Evolutionary conservation across 2,329 filamentous ascomycete species (phyloP).

Genomic region (Cytospora mali): DNA sequence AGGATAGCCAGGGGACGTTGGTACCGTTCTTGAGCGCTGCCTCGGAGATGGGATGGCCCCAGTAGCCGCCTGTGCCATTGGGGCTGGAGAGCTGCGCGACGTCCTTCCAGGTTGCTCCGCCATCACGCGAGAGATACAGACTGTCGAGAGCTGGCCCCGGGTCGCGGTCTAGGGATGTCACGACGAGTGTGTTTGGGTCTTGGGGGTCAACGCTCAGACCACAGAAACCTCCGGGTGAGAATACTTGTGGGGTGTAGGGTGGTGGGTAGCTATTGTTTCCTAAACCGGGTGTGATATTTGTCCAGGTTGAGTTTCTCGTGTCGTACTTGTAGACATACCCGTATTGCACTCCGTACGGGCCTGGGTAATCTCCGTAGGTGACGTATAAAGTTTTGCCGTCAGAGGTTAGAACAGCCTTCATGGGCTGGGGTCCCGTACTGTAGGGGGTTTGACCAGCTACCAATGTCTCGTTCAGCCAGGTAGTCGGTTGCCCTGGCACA

Average conservation of each 20-base stretch:
- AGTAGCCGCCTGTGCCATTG: slow-evolving; percentile 11
- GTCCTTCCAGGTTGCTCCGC: slow-evolving; percentile 9
- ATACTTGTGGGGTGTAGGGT: slow-evolving; percentile 8
- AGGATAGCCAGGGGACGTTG: slow-evolving; percentile 13
- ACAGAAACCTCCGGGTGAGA: slow-evolving; percentile 11
- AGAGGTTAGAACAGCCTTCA: slow-evolving; percentile 7
- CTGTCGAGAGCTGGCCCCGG: slow-evolving; percentile 19
- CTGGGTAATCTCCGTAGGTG: slow-evolving; percentile 17
- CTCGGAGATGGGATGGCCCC: slow-evolving; percentile 15
- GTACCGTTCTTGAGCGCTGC: slow-evolving; percentile 16
- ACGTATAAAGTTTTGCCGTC: slow-evolving; percentile 13
- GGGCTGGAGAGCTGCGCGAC: slow-evolving; percentile 15
- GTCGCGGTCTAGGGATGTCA: slow-evolving; percentile 12
- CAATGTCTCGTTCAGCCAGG: slow-evolving; percentile 6
- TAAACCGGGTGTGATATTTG: slow-evolving; percentile 11
- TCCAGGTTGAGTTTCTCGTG: slow-evolving; percentile 8
- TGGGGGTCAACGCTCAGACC: slow-evolving; percentile 9
- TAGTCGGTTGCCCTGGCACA: slow-evolving; percentile 12
- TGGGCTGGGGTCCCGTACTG: slow-evolving; percentile 17
- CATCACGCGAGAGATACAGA: slow-evolving; percentile 14
- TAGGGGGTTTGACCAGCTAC: not conserved
- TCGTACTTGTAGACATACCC: slow-evolving; percentile 18
- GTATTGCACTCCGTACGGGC: slow-evolving; percentile 16
- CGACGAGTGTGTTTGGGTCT: slow-evolving; percentile 12
- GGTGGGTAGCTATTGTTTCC: slow-evolving; percentile 20